phyloP scores from a whole-genome alignment of 306 rosid species.

The Luffa acutangula region DNA sequence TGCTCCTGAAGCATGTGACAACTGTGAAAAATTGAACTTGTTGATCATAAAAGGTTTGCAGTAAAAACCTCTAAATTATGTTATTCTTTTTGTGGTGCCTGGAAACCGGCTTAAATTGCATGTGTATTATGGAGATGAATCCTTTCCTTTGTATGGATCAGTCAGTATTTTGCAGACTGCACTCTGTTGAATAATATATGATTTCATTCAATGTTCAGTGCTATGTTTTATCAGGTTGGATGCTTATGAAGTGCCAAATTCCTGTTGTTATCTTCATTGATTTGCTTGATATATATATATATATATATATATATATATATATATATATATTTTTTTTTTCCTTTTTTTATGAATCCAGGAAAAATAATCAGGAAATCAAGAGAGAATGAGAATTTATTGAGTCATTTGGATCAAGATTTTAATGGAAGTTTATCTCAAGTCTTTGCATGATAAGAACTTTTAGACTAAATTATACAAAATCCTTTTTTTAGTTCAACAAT shows the following conservation, averaged over 20 bases:
- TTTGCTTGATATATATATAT: not conserved
- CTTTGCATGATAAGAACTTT: not conserved
- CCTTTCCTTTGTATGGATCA: slow-evolving; percentile 1
- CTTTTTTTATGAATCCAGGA: not conserved
- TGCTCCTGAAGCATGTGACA: slow-evolving; percentile 74
- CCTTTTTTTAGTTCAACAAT: too few relatives aligned
- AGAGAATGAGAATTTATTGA: not conserved
- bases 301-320: too few relatives aligned
- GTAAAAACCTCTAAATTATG: slow-evolving; percentile 15
- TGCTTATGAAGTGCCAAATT: not conserved
- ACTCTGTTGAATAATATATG: not conserved
- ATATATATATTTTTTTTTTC: too few relatives aligned
- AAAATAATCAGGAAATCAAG: not conserved
- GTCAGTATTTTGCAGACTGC: not conserved
- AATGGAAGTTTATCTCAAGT: not conserved
- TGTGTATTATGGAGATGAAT: slow-evolving; percentile 3
- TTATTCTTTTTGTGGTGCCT: slow-evolving; percentile 10
- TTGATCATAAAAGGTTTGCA: slow-evolving; percentile 15
- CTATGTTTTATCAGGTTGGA: not conserved
- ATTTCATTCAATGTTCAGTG: not conserved
- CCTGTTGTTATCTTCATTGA: not conserved
- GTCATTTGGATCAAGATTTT: not conserved
- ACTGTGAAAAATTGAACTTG: slow-evolving; percentile 50
- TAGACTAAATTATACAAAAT: not conserved
- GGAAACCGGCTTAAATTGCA: not conserved